Base-by-base conservation (phyloP, 495 filamentous ascomycete genomes). In the Tuber magnatum region DNA sequence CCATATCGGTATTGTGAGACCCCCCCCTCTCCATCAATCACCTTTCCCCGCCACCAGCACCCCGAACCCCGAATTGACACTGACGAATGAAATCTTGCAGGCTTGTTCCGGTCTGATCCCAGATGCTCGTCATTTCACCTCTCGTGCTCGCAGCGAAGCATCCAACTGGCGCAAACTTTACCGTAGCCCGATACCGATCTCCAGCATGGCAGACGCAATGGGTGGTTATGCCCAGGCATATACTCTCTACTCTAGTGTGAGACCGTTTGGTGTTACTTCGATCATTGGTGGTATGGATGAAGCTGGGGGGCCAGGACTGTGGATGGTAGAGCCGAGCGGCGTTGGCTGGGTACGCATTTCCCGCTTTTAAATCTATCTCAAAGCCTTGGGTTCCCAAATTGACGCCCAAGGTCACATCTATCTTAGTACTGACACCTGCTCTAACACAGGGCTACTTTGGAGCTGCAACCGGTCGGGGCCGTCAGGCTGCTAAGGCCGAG, bases 321-420 rank as follows among this genome's bases (percentile, higher is more conserved):
- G 97, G 87, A 99, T 99, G 95, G 93, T 98, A 81, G 95, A 99
- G 86, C 95, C 95, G 70, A 97, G 93, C 83, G 95, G 95, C 73
- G 84, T 94, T 73, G 97, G 97, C 85, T 99, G 95, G 95, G 90
- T 92, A 87, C 72, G 85, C 46, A 28, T 24, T 35, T 68, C 68
- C 39, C 71, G 42, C n/a, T 41, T 65, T 20, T 35, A 51, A 38
- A 10, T n/a, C 56, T 78, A 20, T 41, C 28, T n/a, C 56, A 5
- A 28, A 61, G n/a, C n/a, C 56, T 65, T 65, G 12, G 56, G 56
- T 8, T 35, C 16, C 56, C 5, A 65, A 35, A 65, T 65, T 65
- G 32, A 65, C 16, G 28, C 28, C 56, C 28, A 65, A 18, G 56
- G 56, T n/a, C 56, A 32, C 56, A 65, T 14, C 56, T 14, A 65